Percentiles rank a stretch among this genome's conserved stretches.
Evolutionary conservation across 176 grass and related monocot species (phyloP).

Genomic region (Raddia distichophylla): DNA sequence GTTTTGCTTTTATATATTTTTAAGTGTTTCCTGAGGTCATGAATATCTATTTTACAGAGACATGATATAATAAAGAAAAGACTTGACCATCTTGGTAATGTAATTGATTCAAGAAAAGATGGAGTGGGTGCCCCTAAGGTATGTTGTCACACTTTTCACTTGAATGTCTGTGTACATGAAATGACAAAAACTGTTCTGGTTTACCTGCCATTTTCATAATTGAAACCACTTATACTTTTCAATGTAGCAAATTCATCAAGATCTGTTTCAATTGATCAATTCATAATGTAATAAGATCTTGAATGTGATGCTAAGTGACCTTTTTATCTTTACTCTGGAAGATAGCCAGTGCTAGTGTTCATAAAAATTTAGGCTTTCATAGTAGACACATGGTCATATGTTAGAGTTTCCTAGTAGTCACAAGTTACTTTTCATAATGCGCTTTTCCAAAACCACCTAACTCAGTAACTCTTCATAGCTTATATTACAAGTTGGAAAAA

Average conservation of each 20-base stretch:
- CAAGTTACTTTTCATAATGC: constrained; percentile 9
- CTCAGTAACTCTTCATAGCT: not conserved
- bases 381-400: not conserved
- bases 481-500: constrained; percentile 7
- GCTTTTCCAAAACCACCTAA: constrained; percentile 17
- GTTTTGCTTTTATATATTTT: constrained; percentile 39
- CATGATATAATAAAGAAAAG: constrained; percentile 99
- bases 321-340: constrained; percentile 22
- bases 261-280: constrained; percentile 1
- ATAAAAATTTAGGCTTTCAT: constrained; percentile 6
- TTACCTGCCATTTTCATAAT: constrained; percentile 24
- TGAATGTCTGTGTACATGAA: constrained; percentile 11
- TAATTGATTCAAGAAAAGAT: constrained; percentile 92
- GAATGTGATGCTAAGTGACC: not conserved
- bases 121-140: constrained; percentile 90
- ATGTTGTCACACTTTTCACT: constrained; percentile 23
- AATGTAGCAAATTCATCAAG: not conserved
- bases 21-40: constrained; percentile 23
- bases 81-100: constrained; percentile 73
- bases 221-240: constrained; percentile 19
- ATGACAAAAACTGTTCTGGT: constrained; percentile 2
- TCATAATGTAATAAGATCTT: not conserved
- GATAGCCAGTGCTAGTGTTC: not conserved
- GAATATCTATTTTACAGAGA: constrained; percentile 61
- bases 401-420: constrained; percentile 15